These are phyloP conservation scores for Cystobasidium slooffiae DNA, from an alignment of 1,284 basidiomycete genomes.

Conservation along the genomic window DNA sequence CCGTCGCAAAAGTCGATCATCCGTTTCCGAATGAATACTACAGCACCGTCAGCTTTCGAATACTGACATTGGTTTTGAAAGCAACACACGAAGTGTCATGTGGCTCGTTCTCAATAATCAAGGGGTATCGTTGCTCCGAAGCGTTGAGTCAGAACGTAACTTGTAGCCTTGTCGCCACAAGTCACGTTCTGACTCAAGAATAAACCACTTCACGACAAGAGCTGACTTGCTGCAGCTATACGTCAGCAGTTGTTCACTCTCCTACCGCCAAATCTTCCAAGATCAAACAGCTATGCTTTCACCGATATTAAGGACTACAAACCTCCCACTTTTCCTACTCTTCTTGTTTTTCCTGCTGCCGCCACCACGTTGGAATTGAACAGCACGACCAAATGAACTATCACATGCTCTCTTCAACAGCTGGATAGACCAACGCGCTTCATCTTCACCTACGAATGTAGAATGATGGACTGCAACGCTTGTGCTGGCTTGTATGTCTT, in stretches of 20 bases:
- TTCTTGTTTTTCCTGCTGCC: not conserved
- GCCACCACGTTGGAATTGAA: not conserved
- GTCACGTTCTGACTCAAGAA: too few relatives aligned
- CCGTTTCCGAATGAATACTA: too few relatives aligned
- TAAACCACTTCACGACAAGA: too few relatives aligned
- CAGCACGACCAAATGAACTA: not conserved
- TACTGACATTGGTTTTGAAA: too few relatives aligned
- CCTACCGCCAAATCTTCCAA: conserved; percentile 15
- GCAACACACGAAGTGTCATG: too few relatives aligned
- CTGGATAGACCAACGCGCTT: conserved; percentile 51
- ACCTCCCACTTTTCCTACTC: not conserved
- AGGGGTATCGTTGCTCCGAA: too few relatives aligned
- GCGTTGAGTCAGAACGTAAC: too few relatives aligned
- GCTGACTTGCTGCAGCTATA: too few relatives aligned
- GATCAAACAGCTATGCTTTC: conserved; percentile 17
- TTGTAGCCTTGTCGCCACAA: too few relatives aligned
- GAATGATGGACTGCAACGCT: conserved; percentile 50
- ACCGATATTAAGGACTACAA: conserved; percentile 1
- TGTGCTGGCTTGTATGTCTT: conserved; percentile 46
- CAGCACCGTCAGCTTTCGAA: too few relatives aligned
- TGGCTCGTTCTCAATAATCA: too few relatives aligned
- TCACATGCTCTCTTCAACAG: conserved; percentile 48
- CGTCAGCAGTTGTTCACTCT: too few relatives aligned
- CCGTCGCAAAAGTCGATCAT: conserved; percentile 37
- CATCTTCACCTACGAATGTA: conserved; percentile 49